Conservation (phyloP, 331 rosid genomes). For the Spiraea crenata region DNA sequence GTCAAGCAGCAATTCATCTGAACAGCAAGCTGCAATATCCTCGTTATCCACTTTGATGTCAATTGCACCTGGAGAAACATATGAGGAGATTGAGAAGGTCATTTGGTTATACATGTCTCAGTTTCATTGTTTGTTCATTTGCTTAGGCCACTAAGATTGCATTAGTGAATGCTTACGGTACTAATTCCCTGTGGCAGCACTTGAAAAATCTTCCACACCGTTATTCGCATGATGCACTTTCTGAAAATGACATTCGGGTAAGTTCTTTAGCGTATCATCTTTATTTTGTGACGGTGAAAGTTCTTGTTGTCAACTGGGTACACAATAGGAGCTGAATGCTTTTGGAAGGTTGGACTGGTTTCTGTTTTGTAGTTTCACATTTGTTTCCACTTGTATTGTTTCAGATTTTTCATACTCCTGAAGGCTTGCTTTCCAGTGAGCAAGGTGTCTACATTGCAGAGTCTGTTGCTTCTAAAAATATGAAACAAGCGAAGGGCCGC, state of each 20-base stretch:
- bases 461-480: constrained; percentile 62
- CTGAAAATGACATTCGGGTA: constrained; percentile 67
- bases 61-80: constrained; percentile 76
- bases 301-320: background rate
- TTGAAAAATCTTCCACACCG: constrained; percentile 68
- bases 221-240: constrained; percentile 54
- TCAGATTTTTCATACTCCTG: constrained; percentile 87
- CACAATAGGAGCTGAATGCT: no score
- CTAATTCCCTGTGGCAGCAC: constrained; percentile 54
- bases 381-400: constrained; percentile 16
- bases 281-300: background rate
- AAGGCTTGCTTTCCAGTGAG: constrained; percentile 86
- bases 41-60: constrained; percentile 80
- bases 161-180: constrained; percentile 25
- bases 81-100: constrained; percentile 81
- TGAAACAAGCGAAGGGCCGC: constrained; percentile 85
- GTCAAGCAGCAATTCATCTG: constrained; percentile 55
- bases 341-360: background rate
- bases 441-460: constrained; percentile 93
- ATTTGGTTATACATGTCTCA: constrained; percentile 17
- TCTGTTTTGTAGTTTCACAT: background rate
- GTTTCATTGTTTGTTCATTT: constrained; percentile 4
- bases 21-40: constrained; percentile 71
- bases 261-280: constrained; percentile 6
- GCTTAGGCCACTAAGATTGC: constrained; percentile 22